A percentile compares a stretch with the other conserved stretches of the same genome.
phyloP scores from a whole-genome alignment of 2,329 filamentous ascomycete species.

The Apiospora sp. region DNA sequence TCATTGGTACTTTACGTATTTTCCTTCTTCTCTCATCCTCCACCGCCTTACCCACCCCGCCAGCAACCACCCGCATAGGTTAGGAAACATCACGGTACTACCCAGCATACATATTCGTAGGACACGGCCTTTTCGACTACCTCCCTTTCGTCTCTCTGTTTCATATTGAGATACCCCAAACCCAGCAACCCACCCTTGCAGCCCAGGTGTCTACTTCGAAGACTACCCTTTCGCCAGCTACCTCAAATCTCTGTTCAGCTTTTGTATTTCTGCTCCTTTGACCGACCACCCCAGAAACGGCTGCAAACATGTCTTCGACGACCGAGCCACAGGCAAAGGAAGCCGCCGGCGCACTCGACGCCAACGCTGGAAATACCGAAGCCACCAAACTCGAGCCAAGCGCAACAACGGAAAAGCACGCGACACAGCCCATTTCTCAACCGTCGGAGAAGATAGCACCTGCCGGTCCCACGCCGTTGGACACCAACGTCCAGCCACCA shows the following conservation, averaged over 20 bases:
- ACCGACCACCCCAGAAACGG: neutral
- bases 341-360: neutral
- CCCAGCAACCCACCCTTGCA: neutral
- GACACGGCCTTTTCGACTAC: neutral
- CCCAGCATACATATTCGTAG: neutral
- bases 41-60: neutral
- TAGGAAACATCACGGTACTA: neutral
- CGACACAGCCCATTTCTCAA: neutral
- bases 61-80: neutral
- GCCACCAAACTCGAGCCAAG: neutral
- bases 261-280: neutral
- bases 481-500: neutral
- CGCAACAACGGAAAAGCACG: neutral
- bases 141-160: neutral
- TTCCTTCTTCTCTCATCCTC: neutral
- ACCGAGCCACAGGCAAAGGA: conserved; percentile 15
- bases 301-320: conserved; percentile 1
- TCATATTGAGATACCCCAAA: conserved; percentile 2
- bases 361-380: neutral
- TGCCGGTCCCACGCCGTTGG: neutral
- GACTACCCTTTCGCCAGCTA: neutral
- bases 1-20: neutral
- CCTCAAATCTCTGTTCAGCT: neutral
- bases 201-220: neutral
- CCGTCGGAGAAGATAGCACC: neutral